Evolutionary conservation across 169 alveolate species (phyloP).

Genomic region (Plasmodium knowlesi): DNA sequence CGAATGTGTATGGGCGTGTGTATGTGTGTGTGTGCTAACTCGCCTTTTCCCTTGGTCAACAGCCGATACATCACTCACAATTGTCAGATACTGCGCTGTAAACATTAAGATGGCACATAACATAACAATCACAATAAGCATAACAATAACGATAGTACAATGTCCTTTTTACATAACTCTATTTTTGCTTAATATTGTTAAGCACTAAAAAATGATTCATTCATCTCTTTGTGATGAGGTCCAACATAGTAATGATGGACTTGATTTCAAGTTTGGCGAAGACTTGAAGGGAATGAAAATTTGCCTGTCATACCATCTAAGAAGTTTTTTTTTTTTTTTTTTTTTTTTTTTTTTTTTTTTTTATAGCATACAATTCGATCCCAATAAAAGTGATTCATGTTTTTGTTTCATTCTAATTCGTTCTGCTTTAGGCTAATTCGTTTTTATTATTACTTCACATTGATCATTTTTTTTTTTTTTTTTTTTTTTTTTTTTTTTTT

Average conservation of each 20-base stretch:
- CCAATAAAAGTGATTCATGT: background rate
- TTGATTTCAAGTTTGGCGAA: background rate
- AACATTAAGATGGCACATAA: background rate
- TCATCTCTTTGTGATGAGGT: background rate
- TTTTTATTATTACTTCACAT: background rate
- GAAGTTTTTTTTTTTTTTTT: background rate
- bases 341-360: background rate
- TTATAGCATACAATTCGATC: background rate
- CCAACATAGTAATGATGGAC: conserved; percentile 13
- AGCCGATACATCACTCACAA: background rate
- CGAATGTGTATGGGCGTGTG: background rate
- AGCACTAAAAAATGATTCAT: background rate
- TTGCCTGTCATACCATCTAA: background rate
- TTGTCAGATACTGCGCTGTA: background rate
- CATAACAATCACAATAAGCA: background rate
- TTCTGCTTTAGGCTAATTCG: background rate
- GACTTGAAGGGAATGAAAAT: background rate
- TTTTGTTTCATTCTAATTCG: background rate
- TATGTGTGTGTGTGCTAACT: background rate
- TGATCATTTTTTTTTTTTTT: background rate
- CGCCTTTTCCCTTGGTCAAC: background rate
- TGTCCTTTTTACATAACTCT: background rate
- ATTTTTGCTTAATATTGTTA: background rate
- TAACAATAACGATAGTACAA: background rate
- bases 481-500: background rate